A percentile compares a stretch with the other conserved stretches of the same genome.
Conservation (phyloP, 768 basidiomycete genomes). For the Lenzites betulinus region DNA sequence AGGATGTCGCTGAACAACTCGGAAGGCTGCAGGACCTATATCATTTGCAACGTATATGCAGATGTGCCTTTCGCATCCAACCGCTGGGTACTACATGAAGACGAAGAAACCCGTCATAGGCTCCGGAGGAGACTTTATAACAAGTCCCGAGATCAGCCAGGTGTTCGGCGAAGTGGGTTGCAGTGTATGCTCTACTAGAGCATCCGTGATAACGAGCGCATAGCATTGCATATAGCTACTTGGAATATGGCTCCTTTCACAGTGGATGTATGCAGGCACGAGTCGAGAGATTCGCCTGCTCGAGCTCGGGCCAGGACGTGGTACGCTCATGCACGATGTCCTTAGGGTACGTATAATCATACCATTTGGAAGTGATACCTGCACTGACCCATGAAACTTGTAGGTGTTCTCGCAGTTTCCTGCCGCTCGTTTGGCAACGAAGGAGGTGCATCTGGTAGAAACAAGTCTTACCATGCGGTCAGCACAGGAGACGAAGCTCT, state of each 20-base stretch:
- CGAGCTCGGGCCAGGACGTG: slow-evolving; percentile 93
- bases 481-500: slow-evolving; percentile 59
- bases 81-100: slow-evolving; percentile 91
- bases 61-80: slow-evolving; percentile 86
- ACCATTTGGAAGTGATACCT: background rate
- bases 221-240: slow-evolving; percentile 60
- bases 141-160: slow-evolving; percentile 95
- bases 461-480: slow-evolving; percentile 68
- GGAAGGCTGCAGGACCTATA: slow-evolving; percentile 84
- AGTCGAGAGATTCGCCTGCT: slow-evolving; percentile 64
- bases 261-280: slow-evolving; percentile 61
- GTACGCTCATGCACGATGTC: slow-evolving; percentile 89
- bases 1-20: background rate
- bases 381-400: background rate
- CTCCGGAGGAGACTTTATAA: slow-evolving; percentile 87
- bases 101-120: slow-evolving; percentile 78
- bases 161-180: slow-evolving; percentile 89
- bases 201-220: slow-evolving; percentile 43
- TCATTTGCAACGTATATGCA: slow-evolving; percentile 91
- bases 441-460: slow-evolving; percentile 77
- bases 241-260: slow-evolving; percentile 82
- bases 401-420: slow-evolving; percentile 58
- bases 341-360: slow-evolving; percentile 60
- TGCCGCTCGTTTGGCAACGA: slow-evolving; percentile 35
- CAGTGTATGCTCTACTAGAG: background rate